phyloP scores from a whole-genome alignment of 495 filamentous ascomycete genomes.

The Tuber melanosporum region DNA sequence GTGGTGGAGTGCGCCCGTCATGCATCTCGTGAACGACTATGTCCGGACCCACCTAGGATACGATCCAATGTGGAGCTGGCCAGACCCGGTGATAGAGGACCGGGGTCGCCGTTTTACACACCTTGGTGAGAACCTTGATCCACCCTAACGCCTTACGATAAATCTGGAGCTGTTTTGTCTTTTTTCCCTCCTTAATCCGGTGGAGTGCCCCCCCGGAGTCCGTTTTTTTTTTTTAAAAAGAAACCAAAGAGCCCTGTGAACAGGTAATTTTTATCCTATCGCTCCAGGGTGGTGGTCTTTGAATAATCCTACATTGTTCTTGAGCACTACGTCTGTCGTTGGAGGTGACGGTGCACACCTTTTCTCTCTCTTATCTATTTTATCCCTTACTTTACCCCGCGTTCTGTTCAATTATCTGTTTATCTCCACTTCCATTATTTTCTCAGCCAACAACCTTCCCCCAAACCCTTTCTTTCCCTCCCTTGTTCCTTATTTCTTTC shows the following conservation, averaged over 20 bases:
- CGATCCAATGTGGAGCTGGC: neutral
- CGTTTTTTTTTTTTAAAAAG: neutral
- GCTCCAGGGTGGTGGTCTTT: neutral
- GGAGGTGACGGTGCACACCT: neutral
- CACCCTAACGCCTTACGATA: neutral
- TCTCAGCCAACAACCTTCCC: neutral
- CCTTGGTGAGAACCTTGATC: neutral
- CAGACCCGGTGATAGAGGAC: neutral
- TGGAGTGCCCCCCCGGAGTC: neutral
- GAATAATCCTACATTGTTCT: neutral
- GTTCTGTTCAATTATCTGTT: neutral
- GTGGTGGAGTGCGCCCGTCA: neutral
- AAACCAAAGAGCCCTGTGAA: neutral
- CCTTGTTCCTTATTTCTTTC: neutral
- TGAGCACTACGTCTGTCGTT: neutral
- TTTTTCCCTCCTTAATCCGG: neutral
- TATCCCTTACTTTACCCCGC: neutral
- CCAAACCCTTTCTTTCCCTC: neutral
- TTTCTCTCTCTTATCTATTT: neutral
- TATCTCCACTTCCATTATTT: neutral
- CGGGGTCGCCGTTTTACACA: neutral
- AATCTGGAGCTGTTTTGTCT: neutral
- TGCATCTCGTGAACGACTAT: neutral
- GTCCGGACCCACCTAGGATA: neutral
- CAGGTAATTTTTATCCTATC: neutral